These are phyloP conservation scores for Buddleja alternifolia DNA, from an alignment of 257 asterid genomes.

Conservation along the genomic window DNA sequence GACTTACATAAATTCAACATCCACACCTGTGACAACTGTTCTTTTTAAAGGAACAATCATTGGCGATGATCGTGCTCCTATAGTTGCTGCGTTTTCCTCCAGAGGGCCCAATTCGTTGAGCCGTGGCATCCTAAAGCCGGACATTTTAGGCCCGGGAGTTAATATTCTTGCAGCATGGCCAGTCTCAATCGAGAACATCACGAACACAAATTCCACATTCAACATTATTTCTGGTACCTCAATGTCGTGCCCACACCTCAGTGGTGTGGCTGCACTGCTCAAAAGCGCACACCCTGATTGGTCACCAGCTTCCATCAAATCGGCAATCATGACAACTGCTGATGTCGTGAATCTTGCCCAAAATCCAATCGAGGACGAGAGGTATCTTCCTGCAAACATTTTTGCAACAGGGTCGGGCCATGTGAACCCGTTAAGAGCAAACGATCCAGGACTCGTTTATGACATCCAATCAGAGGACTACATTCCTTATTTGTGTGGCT, in stretches of 20 bases:
- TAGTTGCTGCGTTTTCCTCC: conserved; percentile 31
- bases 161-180: conserved; percentile 44
- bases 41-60: conserved; percentile 22
- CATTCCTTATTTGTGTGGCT: conserved; percentile 49
- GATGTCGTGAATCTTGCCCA: conserved; percentile 34
- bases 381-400: conserved; percentile 30
- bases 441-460: conserved; percentile 53
- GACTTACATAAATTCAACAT: conserved; percentile 22
- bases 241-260: conserved; percentile 59
- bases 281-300: conserved; percentile 50
- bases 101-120: conserved; percentile 23
- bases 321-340: conserved; percentile 55
- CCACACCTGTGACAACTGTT: conserved; percentile 9
- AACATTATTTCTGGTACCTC: conserved; percentile 54
- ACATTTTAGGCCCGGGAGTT: conserved; percentile 30
- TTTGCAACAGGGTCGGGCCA: conserved; percentile 56
- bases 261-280: conserved; percentile 49
- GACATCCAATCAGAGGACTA: conserved; percentile 43
- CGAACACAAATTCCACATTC: conserved; percentile 34
- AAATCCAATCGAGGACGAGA: conserved; percentile 36
- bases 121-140: conserved; percentile 29
- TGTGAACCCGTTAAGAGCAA: conserved; percentile 46
- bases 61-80: conserved; percentile 29
- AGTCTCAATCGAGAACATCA: conserved; percentile 31
- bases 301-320: conserved; percentile 51